These are phyloP conservation scores for Pyrenophora seminiperda DNA, from an alignment of 2,329 filamentous ascomycete species.

Conservation along the genomic window DNA sequence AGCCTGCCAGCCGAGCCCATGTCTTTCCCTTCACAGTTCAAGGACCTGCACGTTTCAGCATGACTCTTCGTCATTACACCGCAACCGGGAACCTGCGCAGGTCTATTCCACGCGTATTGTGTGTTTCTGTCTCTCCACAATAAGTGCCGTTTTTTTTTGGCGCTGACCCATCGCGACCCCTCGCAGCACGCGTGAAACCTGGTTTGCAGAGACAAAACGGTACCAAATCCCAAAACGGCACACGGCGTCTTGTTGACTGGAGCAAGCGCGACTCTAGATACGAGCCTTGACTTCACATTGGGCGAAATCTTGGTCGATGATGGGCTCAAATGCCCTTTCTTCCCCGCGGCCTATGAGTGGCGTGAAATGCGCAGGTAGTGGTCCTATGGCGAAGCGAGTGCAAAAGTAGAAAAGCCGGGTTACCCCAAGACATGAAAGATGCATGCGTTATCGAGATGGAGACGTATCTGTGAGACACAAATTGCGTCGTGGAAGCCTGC, in stretches of 20 bases:
- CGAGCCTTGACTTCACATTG: background rate
- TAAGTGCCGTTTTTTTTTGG: constrained; percentile 20
- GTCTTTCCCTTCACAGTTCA: background rate
- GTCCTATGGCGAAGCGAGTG: no score
- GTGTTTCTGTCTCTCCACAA: constrained; percentile 1
- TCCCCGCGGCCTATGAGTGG: background rate
- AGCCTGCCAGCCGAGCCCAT: background rate
- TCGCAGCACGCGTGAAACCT: constrained; percentile 10
- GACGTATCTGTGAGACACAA: no score
- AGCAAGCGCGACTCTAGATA: constrained; percentile 17
- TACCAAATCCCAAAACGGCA: constrained; percentile 14
- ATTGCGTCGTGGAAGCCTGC: no score
- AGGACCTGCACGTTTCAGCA: constrained; percentile 18
- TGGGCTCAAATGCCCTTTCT: background rate
- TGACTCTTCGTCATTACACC: constrained; percentile 16
- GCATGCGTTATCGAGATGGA: no score
- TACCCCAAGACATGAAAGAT: no score
- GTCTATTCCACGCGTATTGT: constrained; percentile 9
- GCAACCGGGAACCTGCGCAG: constrained; percentile 12
- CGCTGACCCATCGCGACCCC: constrained; percentile 2
- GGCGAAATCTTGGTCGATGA: background rate
- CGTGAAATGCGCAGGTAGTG: background rate
- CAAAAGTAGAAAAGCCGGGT: background rate
- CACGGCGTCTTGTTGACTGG: constrained; percentile 20
- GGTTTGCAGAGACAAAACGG: constrained; percentile 7